A percentile compares a stretch with the other conserved stretches of the same genome.
These are phyloP conservation scores for Populus deltoides DNA, from an alignment of 345 rosid species.

Conservation along the genomic window DNA sequence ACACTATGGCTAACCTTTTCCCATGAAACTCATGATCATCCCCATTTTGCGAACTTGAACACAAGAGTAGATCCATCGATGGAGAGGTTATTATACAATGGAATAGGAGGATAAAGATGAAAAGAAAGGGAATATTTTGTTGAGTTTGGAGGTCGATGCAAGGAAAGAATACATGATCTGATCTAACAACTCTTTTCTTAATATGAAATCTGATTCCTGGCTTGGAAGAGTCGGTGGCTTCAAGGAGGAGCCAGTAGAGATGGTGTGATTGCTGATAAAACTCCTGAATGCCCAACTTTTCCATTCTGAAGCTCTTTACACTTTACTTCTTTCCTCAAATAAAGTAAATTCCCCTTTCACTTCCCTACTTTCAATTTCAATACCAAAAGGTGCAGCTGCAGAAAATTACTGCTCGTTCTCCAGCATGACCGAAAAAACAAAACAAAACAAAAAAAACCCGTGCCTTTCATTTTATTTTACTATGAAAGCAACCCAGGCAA, in stretches of 20 bases:
- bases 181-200: neutral
- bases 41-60: constrained; percentile 48
- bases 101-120: neutral
- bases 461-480: neutral
- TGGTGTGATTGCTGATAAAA: neutral
- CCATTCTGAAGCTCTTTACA: neutral
- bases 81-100: neutral
- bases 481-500: neutral
- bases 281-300: neutral
- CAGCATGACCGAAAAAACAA: neutral
- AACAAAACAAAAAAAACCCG: too few species aligned
- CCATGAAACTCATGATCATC: constrained; percentile 50
- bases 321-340: too few species aligned
- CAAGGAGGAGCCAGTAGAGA: neutral
- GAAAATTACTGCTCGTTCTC: neutral
- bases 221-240: constrained; percentile 10
- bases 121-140: constrained; percentile 3
- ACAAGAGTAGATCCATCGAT: neutral
- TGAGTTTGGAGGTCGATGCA: neutral
- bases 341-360: neutral
- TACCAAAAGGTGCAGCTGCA: neutral
- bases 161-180: constrained; percentile 35
- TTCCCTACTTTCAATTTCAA: neutral
- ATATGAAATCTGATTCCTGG: constrained; percentile 11
- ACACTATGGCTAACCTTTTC: constrained; percentile 43